phyloP scores from a whole-genome alignment of 2,329 filamentous ascomycete genomes.

The Ophiocordyceps camponoti-rufipedis region DNA sequence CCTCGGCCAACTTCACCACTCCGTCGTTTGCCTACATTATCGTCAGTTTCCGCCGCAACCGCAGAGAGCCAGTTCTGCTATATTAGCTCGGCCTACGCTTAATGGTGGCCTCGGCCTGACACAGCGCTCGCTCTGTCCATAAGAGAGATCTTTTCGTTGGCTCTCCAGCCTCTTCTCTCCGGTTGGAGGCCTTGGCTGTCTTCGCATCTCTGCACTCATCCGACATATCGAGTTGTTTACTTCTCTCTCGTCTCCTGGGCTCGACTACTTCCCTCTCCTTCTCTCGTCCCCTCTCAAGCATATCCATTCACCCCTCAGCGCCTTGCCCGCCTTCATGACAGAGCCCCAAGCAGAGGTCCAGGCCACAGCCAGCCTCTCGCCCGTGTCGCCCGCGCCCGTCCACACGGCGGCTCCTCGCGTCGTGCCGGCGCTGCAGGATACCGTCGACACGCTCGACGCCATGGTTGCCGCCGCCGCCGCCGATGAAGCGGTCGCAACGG shows the following conservation, averaged over 20 bases:
- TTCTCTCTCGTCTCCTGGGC: too few species aligned
- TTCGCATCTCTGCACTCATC: background rate
- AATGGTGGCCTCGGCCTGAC: background rate
- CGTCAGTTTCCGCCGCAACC: background rate
- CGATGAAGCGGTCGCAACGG: slow-evolving; percentile 6
- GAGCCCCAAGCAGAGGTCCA: slow-evolving; percentile 26
- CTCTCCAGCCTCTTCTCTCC: background rate
- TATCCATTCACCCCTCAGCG: background rate
- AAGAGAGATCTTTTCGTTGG: background rate
- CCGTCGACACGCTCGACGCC: slow-evolving; percentile 29
- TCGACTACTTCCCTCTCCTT: slow-evolving; percentile 2
- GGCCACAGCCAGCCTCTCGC: slow-evolving; percentile 33
- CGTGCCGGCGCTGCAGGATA: slow-evolving; percentile 32
- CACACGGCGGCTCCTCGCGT: slow-evolving; percentile 26
- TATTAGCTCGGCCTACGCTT: background rate
- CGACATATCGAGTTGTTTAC: too few species aligned
- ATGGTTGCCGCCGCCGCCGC: slow-evolving; percentile 21
- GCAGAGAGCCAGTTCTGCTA: background rate
- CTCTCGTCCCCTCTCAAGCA: slow-evolving; percentile 1
- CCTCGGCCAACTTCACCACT: background rate
- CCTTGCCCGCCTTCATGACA: slow-evolving; percentile 20
- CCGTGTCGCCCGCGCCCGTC: slow-evolving; percentile 29
- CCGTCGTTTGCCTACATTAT: background rate
- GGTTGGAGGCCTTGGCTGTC: background rate
- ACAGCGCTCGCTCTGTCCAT: background rate